These are phyloP conservation scores for Zygotorulaspora chibaensis DNA, from an alignment of 805 yeast species.

Conservation along the genomic window DNA sequence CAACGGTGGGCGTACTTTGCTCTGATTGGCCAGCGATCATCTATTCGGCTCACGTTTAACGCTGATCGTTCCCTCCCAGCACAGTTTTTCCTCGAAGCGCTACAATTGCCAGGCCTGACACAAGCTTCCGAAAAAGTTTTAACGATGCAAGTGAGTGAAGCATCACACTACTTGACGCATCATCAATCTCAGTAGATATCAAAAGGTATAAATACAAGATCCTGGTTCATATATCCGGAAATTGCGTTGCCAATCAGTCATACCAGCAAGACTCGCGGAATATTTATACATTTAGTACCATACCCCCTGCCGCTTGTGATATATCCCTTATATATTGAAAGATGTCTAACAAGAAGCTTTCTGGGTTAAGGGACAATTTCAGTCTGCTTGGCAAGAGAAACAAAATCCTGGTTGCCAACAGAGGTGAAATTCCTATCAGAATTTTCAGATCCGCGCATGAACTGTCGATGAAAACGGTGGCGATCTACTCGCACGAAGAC, in stretches of 20 bases:
- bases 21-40: slow-evolving; percentile 7
- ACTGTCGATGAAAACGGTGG: slow-evolving; percentile 93
- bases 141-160: not conserved
- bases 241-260: not conserved
- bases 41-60: not conserved
- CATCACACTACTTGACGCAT: not conserved
- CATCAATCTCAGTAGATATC: not conserved
- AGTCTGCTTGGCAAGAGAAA: slow-evolving; percentile 38
- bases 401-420: slow-evolving; percentile 73
- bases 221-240: not conserved
- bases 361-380: slow-evolving; percentile 34
- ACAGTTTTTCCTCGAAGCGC: not conserved
- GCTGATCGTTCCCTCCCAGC: not conserved
- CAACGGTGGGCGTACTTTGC: not conserved
- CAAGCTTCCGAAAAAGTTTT: not conserved
- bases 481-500: slow-evolving; percentile 95
- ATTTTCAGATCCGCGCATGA: slow-evolving; percentile 98
- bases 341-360: slow-evolving; percentile 21
- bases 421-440: slow-evolving; percentile 83
- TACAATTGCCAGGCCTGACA: too few relatives aligned
- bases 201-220: not conserved
- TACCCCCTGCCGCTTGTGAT: too few relatives aligned
- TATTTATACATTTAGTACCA: not conserved
- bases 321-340: not conserved
- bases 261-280: not conserved